Evolutionary conservation across 129 eudicot genomes (phyloP).

Genomic region (Artemisia tridentata): DNA sequence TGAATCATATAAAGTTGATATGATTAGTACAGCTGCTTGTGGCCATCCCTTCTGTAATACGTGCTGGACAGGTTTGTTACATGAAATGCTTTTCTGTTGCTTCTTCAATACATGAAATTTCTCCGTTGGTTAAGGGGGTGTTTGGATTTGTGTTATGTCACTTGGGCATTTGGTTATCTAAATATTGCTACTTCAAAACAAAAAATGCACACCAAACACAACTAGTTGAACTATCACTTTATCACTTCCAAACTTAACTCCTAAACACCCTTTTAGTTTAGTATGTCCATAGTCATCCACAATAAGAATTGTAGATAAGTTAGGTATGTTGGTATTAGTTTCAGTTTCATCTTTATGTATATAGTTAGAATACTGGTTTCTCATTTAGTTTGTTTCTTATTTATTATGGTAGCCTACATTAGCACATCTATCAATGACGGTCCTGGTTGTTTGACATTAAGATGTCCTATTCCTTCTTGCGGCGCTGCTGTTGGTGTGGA

Average conservation of each 20-base stretch:
- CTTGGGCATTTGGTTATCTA: not conserved
- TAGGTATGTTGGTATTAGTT: not conserved
- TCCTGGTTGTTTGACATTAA: conserved; percentile 80
- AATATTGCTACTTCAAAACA: not conserved
- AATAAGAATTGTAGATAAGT: not conserved
- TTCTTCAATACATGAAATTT: not conserved
- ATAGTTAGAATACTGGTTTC: conserved; percentile 9
- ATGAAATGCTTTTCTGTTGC: not conserved
- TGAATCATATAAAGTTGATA: conserved; percentile 47
- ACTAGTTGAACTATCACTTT: not conserved
- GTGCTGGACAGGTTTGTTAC: conserved; percentile 77
- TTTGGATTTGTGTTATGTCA: not conserved
- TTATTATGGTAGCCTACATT: conserved; percentile 57
- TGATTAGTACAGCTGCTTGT: conserved; percentile 58
- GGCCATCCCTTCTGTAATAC: conserved; percentile 79
- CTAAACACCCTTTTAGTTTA: not conserved
- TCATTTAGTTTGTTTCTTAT: conserved; percentile 3
- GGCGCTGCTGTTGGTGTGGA: conserved; percentile 73
- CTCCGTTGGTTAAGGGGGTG: not conserved
- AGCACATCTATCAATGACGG: conserved; percentile 81
- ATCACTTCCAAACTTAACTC: not conserved
- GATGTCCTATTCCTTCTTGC: conserved; percentile 86
- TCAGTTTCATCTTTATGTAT: conserved; percentile 12
- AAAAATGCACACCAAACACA: not conserved
- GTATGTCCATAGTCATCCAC: not conserved